phyloP scores from a whole-genome alignment of 2,329 filamentous ascomycete species.

The Talaromyces pinophilus region DNA sequence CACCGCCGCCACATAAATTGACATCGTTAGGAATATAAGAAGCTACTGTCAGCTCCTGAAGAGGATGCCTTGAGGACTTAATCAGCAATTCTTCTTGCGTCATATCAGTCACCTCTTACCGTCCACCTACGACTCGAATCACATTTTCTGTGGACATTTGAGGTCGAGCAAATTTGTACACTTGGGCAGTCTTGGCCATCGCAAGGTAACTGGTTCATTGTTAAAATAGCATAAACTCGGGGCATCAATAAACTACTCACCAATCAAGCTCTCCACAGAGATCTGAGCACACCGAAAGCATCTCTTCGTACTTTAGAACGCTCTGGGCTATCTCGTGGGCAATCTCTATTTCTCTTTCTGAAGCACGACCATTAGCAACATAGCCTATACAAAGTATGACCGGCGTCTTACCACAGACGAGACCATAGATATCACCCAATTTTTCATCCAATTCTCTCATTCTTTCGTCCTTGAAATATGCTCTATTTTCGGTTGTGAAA shows the following conservation, averaged over 20 bases:
- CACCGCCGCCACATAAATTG: slow-evolving; percentile 63
- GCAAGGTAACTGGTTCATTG: slow-evolving; percentile 65
- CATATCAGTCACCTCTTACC: slow-evolving; percentile 47
- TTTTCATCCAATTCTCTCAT: slow-evolving; percentile 80
- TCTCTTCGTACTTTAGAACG: slow-evolving; percentile 67
- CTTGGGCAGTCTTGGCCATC: slow-evolving; percentile 72
- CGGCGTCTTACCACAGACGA: slow-evolving; percentile 70
- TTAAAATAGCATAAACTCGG: slow-evolving; percentile 26
- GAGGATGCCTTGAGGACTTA: slow-evolving; percentile 61
- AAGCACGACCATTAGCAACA: neutral
- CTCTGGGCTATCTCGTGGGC: slow-evolving; percentile 72
- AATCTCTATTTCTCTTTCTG: slow-evolving; percentile 86
- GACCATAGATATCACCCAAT: slow-evolving; percentile 80
- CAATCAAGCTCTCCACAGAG: slow-evolving; percentile 81
- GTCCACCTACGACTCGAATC: slow-evolving; percentile 73
- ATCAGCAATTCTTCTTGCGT: neutral
- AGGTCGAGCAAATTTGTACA: slow-evolving; percentile 71
- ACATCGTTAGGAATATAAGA: slow-evolving; percentile 81
- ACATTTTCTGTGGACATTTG: slow-evolving; percentile 68
- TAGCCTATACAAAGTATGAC: neutral
- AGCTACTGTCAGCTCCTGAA: slow-evolving; percentile 81
- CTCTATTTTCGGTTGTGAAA: slow-evolving; percentile 69
- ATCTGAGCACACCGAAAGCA: slow-evolving; percentile 71
- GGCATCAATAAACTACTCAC: slow-evolving; percentile 30
- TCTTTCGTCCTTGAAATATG: slow-evolving; percentile 82